These are phyloP conservation scores for Acorus gramineus DNA, from an alignment of 106 monocot genomes.

Conservation along the genomic window DNA sequence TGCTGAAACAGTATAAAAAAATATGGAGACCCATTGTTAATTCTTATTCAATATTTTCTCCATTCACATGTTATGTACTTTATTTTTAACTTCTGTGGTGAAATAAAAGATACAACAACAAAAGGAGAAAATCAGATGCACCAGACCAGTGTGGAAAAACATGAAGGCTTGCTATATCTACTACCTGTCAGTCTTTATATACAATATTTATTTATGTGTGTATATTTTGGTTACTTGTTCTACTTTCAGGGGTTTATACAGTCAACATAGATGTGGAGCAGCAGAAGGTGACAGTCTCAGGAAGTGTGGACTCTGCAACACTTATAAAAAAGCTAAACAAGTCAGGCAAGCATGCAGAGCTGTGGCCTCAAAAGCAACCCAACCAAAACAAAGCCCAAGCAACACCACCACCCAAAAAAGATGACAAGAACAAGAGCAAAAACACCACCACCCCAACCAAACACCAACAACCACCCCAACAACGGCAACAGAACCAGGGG, in stretches of 20 bases:
- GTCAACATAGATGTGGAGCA: conserved; percentile 62
- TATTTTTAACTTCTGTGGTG: too few relatives aligned
- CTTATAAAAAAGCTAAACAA: conserved; percentile 61
- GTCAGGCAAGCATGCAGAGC: conserved; percentile 77
- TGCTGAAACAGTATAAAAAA: too few relatives aligned
- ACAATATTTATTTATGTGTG: neutral
- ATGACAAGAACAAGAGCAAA: conserved; percentile 7
- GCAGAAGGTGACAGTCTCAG: conserved; percentile 80
- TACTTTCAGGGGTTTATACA: conserved; percentile 65
- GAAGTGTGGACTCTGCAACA: conserved; percentile 56
- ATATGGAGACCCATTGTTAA: too few relatives aligned
- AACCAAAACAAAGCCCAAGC: conserved; percentile 16
- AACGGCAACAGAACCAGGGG: conserved; percentile 35
- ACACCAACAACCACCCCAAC: conserved; percentile 13
- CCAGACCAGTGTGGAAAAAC: too few relatives aligned
- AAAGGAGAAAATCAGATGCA: too few relatives aligned
- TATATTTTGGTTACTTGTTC: conserved; percentile 1
- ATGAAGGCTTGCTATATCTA: neutral
- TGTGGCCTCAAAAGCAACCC: conserved; percentile 41
- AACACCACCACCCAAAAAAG: conserved; percentile 9
- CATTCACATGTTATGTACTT: too few relatives aligned
- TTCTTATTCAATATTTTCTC: too few relatives aligned
- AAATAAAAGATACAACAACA: too few relatives aligned
- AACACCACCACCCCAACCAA: conserved; percentile 6
- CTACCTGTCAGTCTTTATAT: neutral